Evolutionary conservation across 1,284 basidiomycete genomes (phyloP).

Genomic region (Neonothopanus nambi): DNA sequence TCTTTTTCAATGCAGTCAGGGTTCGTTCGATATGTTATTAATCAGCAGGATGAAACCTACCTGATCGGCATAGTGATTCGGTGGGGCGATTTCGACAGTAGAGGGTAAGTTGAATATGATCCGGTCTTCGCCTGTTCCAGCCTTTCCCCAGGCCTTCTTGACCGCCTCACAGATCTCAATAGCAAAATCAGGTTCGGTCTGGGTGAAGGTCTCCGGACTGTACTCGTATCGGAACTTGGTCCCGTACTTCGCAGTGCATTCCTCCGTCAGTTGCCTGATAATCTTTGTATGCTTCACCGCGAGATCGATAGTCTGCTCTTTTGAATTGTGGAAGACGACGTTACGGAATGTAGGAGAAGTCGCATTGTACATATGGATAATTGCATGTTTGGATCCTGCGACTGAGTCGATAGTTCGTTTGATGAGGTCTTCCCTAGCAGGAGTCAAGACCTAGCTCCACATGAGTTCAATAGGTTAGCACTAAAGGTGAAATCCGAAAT

Average conservation of each 20-base stretch:
- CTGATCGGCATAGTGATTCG: constrained; percentile 98
- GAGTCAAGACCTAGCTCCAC: constrained; percentile 82
- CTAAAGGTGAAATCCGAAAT: constrained; percentile 2
- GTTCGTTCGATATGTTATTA: not conserved
- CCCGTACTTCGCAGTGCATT: constrained; percentile 83
- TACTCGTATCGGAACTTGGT: constrained; percentile 97
- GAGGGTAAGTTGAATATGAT: constrained; percentile 99
- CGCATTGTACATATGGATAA: constrained; percentile 99
- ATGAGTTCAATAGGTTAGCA: constrained; percentile 25
- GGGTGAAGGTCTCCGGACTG: constrained; percentile 98
- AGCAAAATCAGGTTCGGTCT: constrained; percentile 96
- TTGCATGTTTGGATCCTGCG: constrained; percentile 88
- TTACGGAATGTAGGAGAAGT: constrained; percentile 92
- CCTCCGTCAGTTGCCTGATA: constrained; percentile 81
- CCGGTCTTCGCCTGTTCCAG: constrained; percentile 72
- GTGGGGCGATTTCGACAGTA: constrained; percentile 96
- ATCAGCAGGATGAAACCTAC: constrained; percentile 40
- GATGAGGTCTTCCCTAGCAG: constrained; percentile 95
- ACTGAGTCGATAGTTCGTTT: constrained; percentile 89
- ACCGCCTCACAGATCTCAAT: constrained; percentile 94
- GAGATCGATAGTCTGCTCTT: constrained; percentile 88
- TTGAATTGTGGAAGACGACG: constrained; percentile 93
- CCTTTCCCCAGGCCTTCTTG: constrained; percentile 86
- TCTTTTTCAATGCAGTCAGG: constrained; percentile 49
- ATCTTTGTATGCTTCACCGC: constrained; percentile 90